Base-by-base conservation (phyloP, 768 basidiomycete genomes). In the Macrolepiota dolichaula region DNA sequence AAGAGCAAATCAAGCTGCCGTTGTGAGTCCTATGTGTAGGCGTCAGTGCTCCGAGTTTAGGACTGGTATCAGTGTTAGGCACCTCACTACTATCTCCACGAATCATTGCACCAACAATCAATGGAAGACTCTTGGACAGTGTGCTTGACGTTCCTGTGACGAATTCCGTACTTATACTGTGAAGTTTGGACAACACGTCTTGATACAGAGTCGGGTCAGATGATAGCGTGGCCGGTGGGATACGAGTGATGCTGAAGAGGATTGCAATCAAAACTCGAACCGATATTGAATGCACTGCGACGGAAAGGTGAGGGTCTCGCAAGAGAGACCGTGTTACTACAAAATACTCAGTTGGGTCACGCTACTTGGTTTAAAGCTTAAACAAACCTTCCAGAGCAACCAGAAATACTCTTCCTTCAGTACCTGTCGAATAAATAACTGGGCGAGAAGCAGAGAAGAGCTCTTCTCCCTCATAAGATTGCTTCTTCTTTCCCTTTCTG, bases 401-500 rank as follows among this genome's bases (percentile, higher is more conserved):
- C 11, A 91, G 70, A 24, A 90, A 63, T 24, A 78, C 73, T 27
- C 84, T 73, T 22, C 81, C 83, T 15, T 89, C 87, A 29, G 78
- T 77, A 2, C 59, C 54, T 0, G 79, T 81, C 1, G 78, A 71
- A 66, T 82, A 89, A 19, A 85, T 65, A 7, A 81, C 75, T 49
- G 78, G 70, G 49, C 76, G 75, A 1, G 79, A 70, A 7, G 73
- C 66, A 55, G 80, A 84, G 71, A 94, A 85, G 4, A 88, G 74
- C 66, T 89, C 90, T 57, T 91, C 91, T 10, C 85, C 89, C 71
- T 93, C 89, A 64, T 86, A 92, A 12, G 80, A 86, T 22, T 85
- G 81, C 50, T 87, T 78, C 70, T 91, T 94, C 70, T 85, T 92
- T 57, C 83, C 81, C 66, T 84, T 86, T 68, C 77, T 85, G 13